These are phyloP conservation scores for Leucocoprinus gongylophorus DNA, from an alignment of 1,284 basidiomycete genomes.

Conservation along the genomic window DNA sequence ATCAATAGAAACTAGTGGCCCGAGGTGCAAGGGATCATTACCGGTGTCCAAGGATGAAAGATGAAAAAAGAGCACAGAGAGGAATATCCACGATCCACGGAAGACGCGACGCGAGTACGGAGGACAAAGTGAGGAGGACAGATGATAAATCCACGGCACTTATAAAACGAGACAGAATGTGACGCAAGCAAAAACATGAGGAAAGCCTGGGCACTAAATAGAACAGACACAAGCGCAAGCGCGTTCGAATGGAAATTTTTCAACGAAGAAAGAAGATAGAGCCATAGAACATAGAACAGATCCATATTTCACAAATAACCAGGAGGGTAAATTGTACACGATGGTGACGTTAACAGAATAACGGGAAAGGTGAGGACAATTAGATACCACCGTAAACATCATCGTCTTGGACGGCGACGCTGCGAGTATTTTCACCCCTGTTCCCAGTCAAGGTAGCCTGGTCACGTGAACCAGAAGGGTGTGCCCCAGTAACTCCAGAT, in stretches of 20 bases:
- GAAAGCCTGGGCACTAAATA: conserved; percentile 4
- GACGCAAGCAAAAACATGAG: not conserved
- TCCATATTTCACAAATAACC: not conserved
- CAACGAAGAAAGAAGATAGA: not conserved
- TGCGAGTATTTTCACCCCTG: conserved; percentile 6
- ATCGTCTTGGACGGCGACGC: conserved; percentile 9
- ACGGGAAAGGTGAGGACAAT: not conserved
- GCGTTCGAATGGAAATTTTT: not conserved
- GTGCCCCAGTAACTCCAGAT: not conserved
- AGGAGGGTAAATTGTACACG: not conserved
- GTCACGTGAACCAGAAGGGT: conserved; percentile 1
- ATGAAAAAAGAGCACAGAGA: too few relatives aligned
- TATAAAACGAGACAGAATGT: not conserved
- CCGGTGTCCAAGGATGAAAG: too few relatives aligned
- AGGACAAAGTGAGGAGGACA: not conserved
- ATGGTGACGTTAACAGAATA: not conserved
- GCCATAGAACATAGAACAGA: not conserved
- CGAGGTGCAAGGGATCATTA: too few relatives aligned
- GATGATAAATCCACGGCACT: not conserved
- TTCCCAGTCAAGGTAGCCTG: not conserved
- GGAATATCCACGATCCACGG: not conserved
- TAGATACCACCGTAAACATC: conserved; percentile 18
- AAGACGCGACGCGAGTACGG: not conserved
- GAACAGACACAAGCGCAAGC: conserved; percentile 6
- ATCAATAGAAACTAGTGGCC: too few relatives aligned